Base-by-base conservation (phyloP, 805 yeast species). In the Suhomyces sp. region DNA sequence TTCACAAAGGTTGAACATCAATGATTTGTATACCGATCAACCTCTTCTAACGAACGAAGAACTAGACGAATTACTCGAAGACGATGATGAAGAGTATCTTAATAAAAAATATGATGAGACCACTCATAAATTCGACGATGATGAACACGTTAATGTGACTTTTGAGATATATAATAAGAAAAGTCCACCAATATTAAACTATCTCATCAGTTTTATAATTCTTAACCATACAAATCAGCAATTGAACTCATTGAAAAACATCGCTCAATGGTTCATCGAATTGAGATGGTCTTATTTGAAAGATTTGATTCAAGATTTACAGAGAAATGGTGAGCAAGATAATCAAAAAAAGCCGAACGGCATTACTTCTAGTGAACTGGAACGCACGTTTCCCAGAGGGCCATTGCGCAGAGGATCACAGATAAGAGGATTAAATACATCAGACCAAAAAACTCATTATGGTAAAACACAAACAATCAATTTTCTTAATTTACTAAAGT, bases 121-220 rank as follows among this genome's bases (percentile, higher is more conserved):
- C 8, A 44, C 35, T 17, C 40, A 31, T 23, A 20, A 31, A n/a
- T 38, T 36, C 12, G 45, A 42, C 19, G 32, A 33, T 21, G 39
- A 35, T 8, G 31, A 23, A 12, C 17, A 28, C 7, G 12, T 25
- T 14, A 24, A 21, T 16, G 14, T 31, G 12, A 25, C 17, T n/a
- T 25, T 20, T 5, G 39, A 35, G 17, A n/a, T 33, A 1, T 48
- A 48, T 21, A 44, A 42, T 25, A 41, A 32, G 12, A 40, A 42
- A 26, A 36, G 52, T 4, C 33, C 51, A 5, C 63, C 67, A 1
- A 53, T 66, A 7, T 45, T 53, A 10, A 64, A 62, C 31, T 63
- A 53, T 32, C 37, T 66, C 15, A 29, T 60, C 10, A 51, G 68
- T 15, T 67, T 58, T 35, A 46, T 58, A 17, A 47, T 67, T 5